Conservation (phyloP, 1,284 basidiomycete species). For the Schizophyllum commune region DNA sequence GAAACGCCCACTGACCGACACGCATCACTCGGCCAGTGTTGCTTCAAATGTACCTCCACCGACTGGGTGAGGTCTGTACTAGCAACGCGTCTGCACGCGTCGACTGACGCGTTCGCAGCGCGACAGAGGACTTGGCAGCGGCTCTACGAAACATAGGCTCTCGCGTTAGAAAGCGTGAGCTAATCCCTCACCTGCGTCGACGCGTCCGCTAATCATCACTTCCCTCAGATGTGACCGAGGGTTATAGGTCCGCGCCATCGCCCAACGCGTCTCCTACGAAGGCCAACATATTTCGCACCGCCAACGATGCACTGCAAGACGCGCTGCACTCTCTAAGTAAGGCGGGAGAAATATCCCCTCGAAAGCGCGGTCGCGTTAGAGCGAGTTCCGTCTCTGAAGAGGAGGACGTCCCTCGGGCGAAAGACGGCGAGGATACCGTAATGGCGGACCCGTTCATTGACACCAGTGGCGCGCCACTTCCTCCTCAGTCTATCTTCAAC, state of each 20-base stretch:
- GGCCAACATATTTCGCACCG: constrained; percentile 31
- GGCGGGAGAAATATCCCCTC: constrained; percentile 13
- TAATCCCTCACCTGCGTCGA: not conserved
- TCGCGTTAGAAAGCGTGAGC: constrained; percentile 43
- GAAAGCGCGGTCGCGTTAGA: constrained; percentile 26
- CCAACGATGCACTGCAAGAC: constrained; percentile 33
- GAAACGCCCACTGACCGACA: constrained; percentile 2
- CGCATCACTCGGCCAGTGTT: not conserved
- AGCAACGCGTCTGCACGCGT: not conserved
- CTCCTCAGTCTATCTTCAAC: not conserved
- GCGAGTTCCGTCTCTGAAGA: constrained; percentile 8
- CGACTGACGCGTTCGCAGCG: constrained; percentile 15
- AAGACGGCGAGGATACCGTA: constrained; percentile 11
- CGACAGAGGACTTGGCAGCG: constrained; percentile 33
- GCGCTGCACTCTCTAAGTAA: constrained; percentile 20
- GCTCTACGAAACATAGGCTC: constrained; percentile 38
- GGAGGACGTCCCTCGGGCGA: not conserved
- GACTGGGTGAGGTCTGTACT: not conserved
- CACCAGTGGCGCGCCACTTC: not conserved
- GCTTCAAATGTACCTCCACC: not conserved
- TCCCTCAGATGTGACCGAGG: constrained; percentile 39
- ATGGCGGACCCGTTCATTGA: not conserved
- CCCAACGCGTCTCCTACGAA: constrained; percentile 8
- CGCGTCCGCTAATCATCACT: constrained; percentile 17
- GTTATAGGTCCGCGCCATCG: constrained; percentile 30